Percentiles rank a stretch among this genome's conserved stretches.
These are phyloP conservation scores for Podaxis carcinomalis DNA, from an alignment of 768 basidiomycete species.

Conservation along the genomic window DNA sequence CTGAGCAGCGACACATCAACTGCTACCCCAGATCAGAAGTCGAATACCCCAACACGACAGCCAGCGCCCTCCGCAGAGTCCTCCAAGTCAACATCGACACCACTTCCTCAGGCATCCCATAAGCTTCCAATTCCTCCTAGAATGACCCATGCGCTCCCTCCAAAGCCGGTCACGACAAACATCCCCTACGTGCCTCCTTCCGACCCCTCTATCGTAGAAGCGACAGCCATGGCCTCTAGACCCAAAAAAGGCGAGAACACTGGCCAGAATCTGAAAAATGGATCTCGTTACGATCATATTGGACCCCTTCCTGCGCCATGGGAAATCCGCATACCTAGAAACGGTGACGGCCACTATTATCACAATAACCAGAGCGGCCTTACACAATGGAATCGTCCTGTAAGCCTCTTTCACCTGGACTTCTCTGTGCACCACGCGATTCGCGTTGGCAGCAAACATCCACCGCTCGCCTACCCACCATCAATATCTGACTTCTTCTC, in stretches of 20 bases:
- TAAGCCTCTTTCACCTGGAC: conserved; percentile 23
- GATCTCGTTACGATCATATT: conserved; percentile 17
- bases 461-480: conserved; percentile 10
- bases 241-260: conserved; percentile 30
- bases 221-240: conserved; percentile 54
- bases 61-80: conserved; percentile 2
- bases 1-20: neutral
- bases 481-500: conserved; percentile 27
- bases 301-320: conserved; percentile 50
- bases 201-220: conserved; percentile 55
- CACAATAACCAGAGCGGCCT: conserved; percentile 53
- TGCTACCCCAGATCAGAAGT: neutral
- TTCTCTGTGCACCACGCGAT: neutral
- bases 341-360: conserved; percentile 45
- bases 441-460: conserved; percentile 2
- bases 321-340: conserved; percentile 54
- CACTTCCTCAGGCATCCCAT: conserved; percentile 21
- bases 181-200: conserved; percentile 52
- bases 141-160: conserved; percentile 63
- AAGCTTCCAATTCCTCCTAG: conserved; percentile 28
- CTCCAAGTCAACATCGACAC: conserved; percentile 14
- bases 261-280: conserved; percentile 22
- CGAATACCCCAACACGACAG: neutral
- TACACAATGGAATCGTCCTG: conserved; percentile 56
- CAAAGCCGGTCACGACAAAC: conserved; percentile 53